Evolutionary conservation across 441 rosid species (phyloP).

Genomic region (Codiaeum variegatum): DNA sequence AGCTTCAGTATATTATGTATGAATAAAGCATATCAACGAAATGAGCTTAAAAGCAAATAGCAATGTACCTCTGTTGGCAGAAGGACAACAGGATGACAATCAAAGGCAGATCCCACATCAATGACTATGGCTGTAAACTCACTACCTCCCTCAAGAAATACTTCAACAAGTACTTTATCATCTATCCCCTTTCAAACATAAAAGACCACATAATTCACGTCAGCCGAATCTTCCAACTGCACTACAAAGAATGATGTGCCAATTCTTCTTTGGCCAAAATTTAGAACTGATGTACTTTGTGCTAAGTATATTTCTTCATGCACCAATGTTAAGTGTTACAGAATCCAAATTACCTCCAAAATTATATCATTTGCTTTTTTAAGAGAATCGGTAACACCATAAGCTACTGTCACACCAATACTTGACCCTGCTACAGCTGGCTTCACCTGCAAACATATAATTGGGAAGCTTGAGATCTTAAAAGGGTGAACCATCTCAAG

Average conservation of each 20-base stretch:
- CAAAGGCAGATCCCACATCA: conserved; percentile 79
- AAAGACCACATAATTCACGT: conserved; percentile 16
- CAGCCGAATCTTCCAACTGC: conserved; percentile 11
- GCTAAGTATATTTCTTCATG: background rate
- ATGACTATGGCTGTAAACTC: conserved; percentile 93
- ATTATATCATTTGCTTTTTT: conserved; percentile 65
- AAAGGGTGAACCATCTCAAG: conserved; percentile 16
- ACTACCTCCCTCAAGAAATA: conserved; percentile 76
- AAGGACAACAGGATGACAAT: conserved; percentile 70
- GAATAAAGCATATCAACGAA: background rate
- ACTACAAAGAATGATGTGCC: background rate
- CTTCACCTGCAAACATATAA: conserved; percentile 62
- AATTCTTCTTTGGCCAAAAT: conserved; percentile 10
- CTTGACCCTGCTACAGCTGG: conserved; percentile 94
- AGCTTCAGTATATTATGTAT: background rate
- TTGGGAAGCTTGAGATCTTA: conserved; percentile 17
- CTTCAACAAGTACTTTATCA: conserved; percentile 67
- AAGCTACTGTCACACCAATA: conserved; percentile 92
- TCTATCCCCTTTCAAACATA: conserved; percentile 67
- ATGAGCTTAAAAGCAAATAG: background rate
- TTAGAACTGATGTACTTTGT: conserved; percentile 11
- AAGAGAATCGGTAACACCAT: conserved; percentile 76
- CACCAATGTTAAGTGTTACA: background rate
- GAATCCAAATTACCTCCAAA: conserved; percentile 50
- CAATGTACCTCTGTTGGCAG: conserved; percentile 84